A percentile compares a stretch with the other conserved stretches of the same genome.
These are phyloP conservation scores for Aeschynomene evenia DNA, from an alignment of 306 rosid species.

Conservation along the genomic window DNA sequence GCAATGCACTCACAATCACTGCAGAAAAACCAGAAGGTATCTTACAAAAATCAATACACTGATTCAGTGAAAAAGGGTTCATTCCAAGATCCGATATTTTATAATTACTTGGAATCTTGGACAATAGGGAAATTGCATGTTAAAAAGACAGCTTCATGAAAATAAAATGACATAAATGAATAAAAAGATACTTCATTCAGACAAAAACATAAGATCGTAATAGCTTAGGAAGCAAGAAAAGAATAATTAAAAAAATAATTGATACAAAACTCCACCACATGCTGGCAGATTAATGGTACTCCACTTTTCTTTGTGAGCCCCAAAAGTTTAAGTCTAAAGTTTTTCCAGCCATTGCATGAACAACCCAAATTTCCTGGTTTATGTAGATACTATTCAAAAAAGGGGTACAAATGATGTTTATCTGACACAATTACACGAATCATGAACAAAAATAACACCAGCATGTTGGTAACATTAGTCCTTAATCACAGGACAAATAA, in stretches of 20 bases:
- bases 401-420: not conserved
- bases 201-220: conserved; percentile 10
- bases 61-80: not conserved
- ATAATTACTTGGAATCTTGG: not conserved
- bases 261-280: too few species aligned
- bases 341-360: conserved; percentile 1
- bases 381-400: too few species aligned
- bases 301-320: not conserved
- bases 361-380: not conserved
- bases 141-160: not conserved
- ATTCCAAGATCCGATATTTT: not conserved
- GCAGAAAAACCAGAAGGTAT: too few species aligned
- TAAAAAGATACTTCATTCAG: not conserved
- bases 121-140: not conserved
- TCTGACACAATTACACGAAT: not conserved
- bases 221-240: not conserved
- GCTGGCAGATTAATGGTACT: not conserved
- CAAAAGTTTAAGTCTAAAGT: conserved; percentile 5
- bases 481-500: too few species aligned
- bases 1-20: not conserved
- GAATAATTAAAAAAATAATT: too few species aligned
- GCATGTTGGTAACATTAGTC: not conserved
- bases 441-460: conserved; percentile 18
- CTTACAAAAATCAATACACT: conserved; percentile 11
- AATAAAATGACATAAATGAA: not conserved